Evolutionary conservation across 371 early-diverging fungal species (phyloP).

Genomic region (Agmasoma carcini): DNA sequence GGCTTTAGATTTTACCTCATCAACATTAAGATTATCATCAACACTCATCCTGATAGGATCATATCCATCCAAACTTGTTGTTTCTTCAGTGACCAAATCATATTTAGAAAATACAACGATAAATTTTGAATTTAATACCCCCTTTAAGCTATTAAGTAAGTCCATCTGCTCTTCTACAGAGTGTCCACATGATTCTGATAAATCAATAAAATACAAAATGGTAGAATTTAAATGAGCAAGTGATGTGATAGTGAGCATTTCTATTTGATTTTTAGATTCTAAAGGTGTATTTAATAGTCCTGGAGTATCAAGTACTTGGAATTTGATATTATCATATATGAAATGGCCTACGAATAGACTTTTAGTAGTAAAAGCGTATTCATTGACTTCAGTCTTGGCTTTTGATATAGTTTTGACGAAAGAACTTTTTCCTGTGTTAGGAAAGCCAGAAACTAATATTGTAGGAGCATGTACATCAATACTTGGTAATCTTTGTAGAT

Average conservation of each 20-base stretch:
- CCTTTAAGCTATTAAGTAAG: constrained; percentile 84
- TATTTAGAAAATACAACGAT: constrained; percentile 89
- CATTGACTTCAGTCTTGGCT: constrained; percentile 98
- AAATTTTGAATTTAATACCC: constrained; percentile 90
- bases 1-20: constrained; percentile 42
- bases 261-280: constrained; percentile 97
- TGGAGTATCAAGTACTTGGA: constrained; percentile 98
- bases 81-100: constrained; percentile 67
- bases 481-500: constrained; percentile 81
- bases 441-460: constrained; percentile 93
- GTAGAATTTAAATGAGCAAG: constrained; percentile 92
- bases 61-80: constrained; percentile 62
- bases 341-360: constrained; percentile 98
- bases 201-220: constrained; percentile 92
- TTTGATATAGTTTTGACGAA: constrained; percentile 98
- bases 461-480: constrained; percentile 97
- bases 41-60: constrained; percentile 55
- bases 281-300: constrained; percentile 97
- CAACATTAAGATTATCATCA: constrained; percentile 44
- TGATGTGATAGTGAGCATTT: constrained; percentile 99
- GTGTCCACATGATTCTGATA: constrained; percentile 96
- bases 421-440: constrained; percentile 97
- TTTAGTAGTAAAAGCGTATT: constrained; percentile 99
- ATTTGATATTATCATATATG: constrained; percentile 96
- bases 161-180: constrained; percentile 71